Evolutionary conservation across 2,329 filamentous ascomycete genomes (phyloP).

Genomic region (Bipolaris bicolor): DNA sequence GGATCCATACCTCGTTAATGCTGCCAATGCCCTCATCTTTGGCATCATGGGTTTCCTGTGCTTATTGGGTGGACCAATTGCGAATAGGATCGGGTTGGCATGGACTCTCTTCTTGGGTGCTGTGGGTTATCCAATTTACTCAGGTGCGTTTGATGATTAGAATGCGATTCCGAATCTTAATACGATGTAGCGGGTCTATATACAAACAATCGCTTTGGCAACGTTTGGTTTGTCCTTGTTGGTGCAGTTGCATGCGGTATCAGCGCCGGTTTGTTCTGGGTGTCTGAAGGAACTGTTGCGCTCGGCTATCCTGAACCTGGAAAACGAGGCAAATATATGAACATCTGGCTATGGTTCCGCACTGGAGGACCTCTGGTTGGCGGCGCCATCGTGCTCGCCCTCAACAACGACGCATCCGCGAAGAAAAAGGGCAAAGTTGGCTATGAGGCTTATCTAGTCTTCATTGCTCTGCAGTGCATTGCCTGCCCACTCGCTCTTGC

Average conservation of each 20-base stretch:
- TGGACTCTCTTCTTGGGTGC: conserved; percentile 40
- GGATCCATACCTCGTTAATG: conserved; percentile 51
- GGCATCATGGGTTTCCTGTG: conserved; percentile 52
- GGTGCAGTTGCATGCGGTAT: conserved; percentile 45
- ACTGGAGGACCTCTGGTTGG: conserved; percentile 62
- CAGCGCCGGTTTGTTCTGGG: conserved; percentile 50
- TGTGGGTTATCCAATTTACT: conserved; percentile 40
- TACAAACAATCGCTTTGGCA: conserved; percentile 41
- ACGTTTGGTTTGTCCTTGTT: conserved; percentile 45
- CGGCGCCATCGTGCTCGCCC: conserved; percentile 57
- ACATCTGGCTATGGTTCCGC: conserved; percentile 61
- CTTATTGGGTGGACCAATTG: conserved; percentile 31
- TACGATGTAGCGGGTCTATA: conserved; percentile 8
- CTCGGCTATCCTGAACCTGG: conserved; percentile 56
- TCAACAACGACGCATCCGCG: conserved; percentile 55
- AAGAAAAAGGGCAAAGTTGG: conserved; percentile 52
- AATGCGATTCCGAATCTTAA: background rate
- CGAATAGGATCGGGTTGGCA: conserved; percentile 47
- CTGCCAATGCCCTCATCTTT: conserved; percentile 53
- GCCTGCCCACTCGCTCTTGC: conserved; percentile 55
- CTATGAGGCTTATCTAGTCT: conserved; percentile 49
- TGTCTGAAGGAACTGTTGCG: conserved; percentile 50
- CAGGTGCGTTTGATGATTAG: conserved; percentile 21
- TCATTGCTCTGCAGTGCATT: conserved; percentile 56
- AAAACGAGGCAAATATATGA: conserved; percentile 55